A percentile compares a stretch with the other conserved stretches of the same genome.
These are phyloP conservation scores for Wakefieldia striispora DNA, from an alignment of 768 basidiomycete genomes.

Conservation along the genomic window DNA sequence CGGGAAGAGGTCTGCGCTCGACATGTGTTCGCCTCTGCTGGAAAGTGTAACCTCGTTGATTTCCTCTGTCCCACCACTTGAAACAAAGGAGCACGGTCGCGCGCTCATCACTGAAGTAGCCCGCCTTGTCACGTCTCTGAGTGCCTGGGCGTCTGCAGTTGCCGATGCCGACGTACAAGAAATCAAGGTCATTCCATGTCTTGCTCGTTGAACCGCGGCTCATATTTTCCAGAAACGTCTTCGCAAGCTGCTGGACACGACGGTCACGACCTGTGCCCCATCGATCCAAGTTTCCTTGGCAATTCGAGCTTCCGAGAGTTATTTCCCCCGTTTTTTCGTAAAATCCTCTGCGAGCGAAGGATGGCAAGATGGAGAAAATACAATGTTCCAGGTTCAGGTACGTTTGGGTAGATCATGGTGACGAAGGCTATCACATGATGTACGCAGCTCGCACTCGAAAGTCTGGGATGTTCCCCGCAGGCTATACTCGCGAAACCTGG, in stretches of 20 bases:
- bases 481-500: constrained; percentile 13
- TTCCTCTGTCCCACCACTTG: constrained; percentile 12
- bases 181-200: constrained; percentile 19
- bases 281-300: constrained; percentile 46
- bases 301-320: constrained; percentile 42
- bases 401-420: constrained; percentile 12
- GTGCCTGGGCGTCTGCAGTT: constrained; percentile 14
- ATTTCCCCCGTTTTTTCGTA: constrained; percentile 45
- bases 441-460: constrained; percentile 31
- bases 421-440: background rate
- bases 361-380: constrained; percentile 42
- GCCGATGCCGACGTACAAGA: background rate
- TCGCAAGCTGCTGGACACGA: constrained; percentile 34
- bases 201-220: background rate
- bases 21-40: constrained; percentile 21
- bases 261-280: constrained; percentile 34
- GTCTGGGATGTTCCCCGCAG: constrained; percentile 26
- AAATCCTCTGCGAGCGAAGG: constrained; percentile 29
- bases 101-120: constrained; percentile 18
- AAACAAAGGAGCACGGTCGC: constrained; percentile 18
- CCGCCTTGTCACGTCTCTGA: constrained; percentile 13
- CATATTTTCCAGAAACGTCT: constrained; percentile 25
- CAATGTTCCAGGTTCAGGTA: constrained; percentile 40
- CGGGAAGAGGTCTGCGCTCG: constrained; percentile 23
- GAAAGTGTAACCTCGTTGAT: constrained; percentile 11